These are phyloP conservation scores for Xylariaceae sp. DNA, from an alignment of 2,329 filamentous ascomycete species.

Conservation along the genomic window DNA sequence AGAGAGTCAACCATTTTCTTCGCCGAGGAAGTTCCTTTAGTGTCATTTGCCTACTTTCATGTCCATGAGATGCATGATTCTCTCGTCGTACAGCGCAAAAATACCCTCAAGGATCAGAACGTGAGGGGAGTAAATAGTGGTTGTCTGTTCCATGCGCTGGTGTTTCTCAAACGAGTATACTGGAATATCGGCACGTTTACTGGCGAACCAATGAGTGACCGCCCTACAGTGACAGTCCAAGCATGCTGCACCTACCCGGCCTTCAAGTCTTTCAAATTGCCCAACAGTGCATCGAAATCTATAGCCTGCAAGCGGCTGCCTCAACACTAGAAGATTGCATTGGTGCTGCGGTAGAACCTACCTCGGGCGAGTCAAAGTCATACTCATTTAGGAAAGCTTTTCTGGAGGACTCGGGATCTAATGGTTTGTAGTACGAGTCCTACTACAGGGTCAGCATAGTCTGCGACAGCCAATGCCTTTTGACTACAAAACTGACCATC, in stretches of 20 bases:
- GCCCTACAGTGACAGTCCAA: neutral
- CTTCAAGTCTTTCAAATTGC: slow-evolving; percentile 80
- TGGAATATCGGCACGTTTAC: slow-evolving; percentile 85
- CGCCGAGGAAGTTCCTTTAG: neutral
- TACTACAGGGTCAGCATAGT: slow-evolving; percentile 37
- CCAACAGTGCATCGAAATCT: slow-evolving; percentile 86
- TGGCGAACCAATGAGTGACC: slow-evolving; percentile 34
- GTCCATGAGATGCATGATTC: slow-evolving; percentile 83
- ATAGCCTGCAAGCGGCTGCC: slow-evolving; percentile 57
- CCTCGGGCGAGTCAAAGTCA: slow-evolving; percentile 89
- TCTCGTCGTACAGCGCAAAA: slow-evolving; percentile 84
- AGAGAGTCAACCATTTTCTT: slow-evolving; percentile 11
- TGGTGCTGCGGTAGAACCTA: slow-evolving; percentile 29
- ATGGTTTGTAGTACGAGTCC: slow-evolving; percentile 96
- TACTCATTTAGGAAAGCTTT: slow-evolving; percentile 87
- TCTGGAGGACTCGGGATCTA: slow-evolving; percentile 74
- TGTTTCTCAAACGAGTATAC: slow-evolving; percentile 95
- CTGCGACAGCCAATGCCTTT: slow-evolving; percentile 10
- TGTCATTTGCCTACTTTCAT: slow-evolving; percentile 62
- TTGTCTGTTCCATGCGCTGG: slow-evolving; percentile 73
- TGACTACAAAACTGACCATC: slow-evolving; percentile 62
- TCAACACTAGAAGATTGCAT: slow-evolving; percentile 20
- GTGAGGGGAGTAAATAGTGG: slow-evolving; percentile 91
- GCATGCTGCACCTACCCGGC: slow-evolving; percentile 63
- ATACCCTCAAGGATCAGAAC: slow-evolving; percentile 95